Evolutionary conservation across 164 flowering plant species (phyloP).

Genomic region (Tinospora cordifolia): DNA sequence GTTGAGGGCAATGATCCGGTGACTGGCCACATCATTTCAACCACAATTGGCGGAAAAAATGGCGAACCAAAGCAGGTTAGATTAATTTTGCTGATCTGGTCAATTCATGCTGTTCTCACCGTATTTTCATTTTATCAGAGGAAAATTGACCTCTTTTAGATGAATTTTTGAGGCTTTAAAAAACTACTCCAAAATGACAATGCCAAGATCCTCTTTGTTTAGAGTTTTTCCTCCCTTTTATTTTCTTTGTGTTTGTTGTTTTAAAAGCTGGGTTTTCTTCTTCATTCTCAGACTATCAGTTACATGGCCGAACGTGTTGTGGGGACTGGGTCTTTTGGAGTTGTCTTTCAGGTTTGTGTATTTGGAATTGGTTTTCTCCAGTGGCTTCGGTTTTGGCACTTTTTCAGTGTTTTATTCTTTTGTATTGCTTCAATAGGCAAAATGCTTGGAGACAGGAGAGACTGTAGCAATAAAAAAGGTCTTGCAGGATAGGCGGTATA

Average conservation of each 20-base stretch:
- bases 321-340: constrained; percentile 91
- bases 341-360: constrained; percentile 71
- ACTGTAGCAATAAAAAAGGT: constrained; percentile 92
- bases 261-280: neutral
- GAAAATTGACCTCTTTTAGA: neutral
- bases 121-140: neutral
- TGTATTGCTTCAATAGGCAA: constrained; percentile 42
- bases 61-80: constrained; percentile 79
- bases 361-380: neutral
- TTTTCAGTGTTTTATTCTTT: neutral
- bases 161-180: neutral
- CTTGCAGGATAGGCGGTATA: constrained; percentile 84
- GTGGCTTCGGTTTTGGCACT: neutral
- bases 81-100: neutral
- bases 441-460: constrained; percentile 89
- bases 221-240: no score
- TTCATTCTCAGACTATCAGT: constrained; percentile 68
- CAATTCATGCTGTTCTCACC: neutral
- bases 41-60: constrained; percentile 93
- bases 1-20: constrained; percentile 69
- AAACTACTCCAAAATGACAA: neutral
- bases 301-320: constrained; percentile 98
- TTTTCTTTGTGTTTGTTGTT: neutral
- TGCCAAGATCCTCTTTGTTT: no score
- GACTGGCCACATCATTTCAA: constrained; percentile 86